Base-by-base conservation (phyloP, 2,329 filamentous ascomycete genomes). In the Clonostachys byssicola region DNA sequence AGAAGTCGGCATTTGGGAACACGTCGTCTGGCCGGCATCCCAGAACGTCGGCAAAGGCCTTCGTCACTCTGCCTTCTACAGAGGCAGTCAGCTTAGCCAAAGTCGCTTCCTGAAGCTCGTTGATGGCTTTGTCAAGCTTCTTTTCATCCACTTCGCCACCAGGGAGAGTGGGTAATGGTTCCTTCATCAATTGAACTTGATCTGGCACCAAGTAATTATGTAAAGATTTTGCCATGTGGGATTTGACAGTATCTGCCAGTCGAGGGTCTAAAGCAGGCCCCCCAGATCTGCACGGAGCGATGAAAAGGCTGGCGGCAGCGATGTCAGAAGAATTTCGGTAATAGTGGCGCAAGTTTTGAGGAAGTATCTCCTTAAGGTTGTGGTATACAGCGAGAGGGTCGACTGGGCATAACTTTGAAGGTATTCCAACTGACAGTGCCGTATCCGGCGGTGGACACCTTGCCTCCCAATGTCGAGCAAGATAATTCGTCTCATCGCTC, bases 401-500 rank as follows among this genome's bases (percentile, higher is more conserved):
- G 12, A 72, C 50, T 3, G 47, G 20, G 48, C 70, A 75, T 5
- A 52, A 50, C 0, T 48, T 52, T 5, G 64, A 63, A 2, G 56
- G 39, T 36, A 80, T 78, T 1, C 61, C 51, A 3, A 61, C 61
- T 2, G 64, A 66, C 4, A 81, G 59, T 2, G 68, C 62, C 1
- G 73, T 74, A 47, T 79, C 75, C 3, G 65, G 59, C 4, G 70
- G 66, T 0, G 77, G 76, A 48, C 75, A 80, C 5, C 55, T 53
- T 1, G 73, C 77, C 46, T 78, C 67, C 59, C 67, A 77, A 50
- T 81, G 75, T n/a, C 73, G 65, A 5, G 65, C 57, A 1, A 70
- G 57, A 45, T 72, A 67, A 3, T 66, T 62, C 5, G 66, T 73
- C 6, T 65, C 60, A 30, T 80, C 74, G 0, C 68, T 70, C 10